Base-by-base conservation (phyloP, 768 basidiomycete genomes). In the Russula dissimulans region DNA sequence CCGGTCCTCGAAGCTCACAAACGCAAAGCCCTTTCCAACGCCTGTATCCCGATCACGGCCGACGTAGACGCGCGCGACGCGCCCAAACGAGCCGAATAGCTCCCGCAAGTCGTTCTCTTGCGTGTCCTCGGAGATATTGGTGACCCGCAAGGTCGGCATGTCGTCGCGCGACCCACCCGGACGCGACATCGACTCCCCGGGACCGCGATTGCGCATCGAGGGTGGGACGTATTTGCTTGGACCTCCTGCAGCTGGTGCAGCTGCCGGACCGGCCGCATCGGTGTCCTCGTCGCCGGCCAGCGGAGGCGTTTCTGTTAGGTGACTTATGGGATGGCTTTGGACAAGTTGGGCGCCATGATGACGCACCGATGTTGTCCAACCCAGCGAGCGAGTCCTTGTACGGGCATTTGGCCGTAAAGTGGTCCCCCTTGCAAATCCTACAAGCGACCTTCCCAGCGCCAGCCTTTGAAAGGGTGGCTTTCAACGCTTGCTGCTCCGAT, bases 371-470 rank as follows among this genome's bases (percentile, higher is more conserved):
- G 12, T 77, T 78, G 34, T 81, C 89, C 50, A 93, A 77, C 4
- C 83, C 88, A 10, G 85, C 86, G 14, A 99, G 81, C 9, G 89
- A 88, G 68, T 97, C 94, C 75, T 94, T 97, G 81, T 94, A 95
- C 6, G 97, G 97, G 80, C 97, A 98, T 73, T 95, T 94, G 64
- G 94, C 89, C 14, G 97, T 99, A 74, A 95, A 98, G 76, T 98
- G 97, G 65, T 89, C 89, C 54, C 95, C 97, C 71, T 95, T 91
- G 77, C 97, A 98, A 57, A 97, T 76, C 65, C 97, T 82, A 80
- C 97, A 99, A 46, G 80, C 74, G 64, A 99, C 90, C 70, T 93
- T 93, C 70, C 92, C 92, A 22, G 84, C 85, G 61, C 91, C 92
- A 1, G 85, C 82, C 56, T 83, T 83, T 15, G 79, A 80, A 54